Conservation (phyloP, 371 early-diverging fungal genomes). For the Encephalitozoon hellem region DNA sequence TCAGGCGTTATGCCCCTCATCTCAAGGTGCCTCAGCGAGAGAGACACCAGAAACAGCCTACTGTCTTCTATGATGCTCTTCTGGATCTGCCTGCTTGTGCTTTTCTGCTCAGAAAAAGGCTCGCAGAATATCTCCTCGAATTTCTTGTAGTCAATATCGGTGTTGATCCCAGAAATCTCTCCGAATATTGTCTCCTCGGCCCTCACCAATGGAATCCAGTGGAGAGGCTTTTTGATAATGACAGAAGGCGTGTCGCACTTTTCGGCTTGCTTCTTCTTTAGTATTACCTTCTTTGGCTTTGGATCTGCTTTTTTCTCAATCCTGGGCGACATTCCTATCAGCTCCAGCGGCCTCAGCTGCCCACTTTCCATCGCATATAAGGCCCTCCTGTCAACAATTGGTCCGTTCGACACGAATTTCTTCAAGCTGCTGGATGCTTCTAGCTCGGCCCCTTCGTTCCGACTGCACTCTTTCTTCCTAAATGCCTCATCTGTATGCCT, state of each 20-base stretch:
- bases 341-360: neutral
- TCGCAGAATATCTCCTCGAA: conserved; percentile 51
- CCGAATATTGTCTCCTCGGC: conserved; percentile 35
- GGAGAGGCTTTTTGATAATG: conserved; percentile 18
- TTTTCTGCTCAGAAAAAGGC: neutral
- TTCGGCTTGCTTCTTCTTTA: neutral
- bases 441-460: neutral
- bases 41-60: conserved; percentile 42
- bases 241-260: neutral
- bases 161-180: conserved; percentile 1
- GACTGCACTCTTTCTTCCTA: neutral
- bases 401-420: neutral
- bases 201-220: conserved; percentile 21
- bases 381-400: neutral
- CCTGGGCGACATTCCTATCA: neutral
- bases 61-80: conserved; percentile 8
- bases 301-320: neutral
- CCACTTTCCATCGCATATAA: neutral
- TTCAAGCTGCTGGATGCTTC: neutral
- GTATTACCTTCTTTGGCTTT: neutral
- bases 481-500: neutral
- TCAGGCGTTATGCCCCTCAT: conserved; percentile 27
- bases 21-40: conserved; percentile 38
- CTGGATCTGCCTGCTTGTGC: neutral
- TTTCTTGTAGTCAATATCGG: conserved; percentile 24